These are phyloP conservation scores for Sphaerostilbella broomeana DNA, from an alignment of 2,329 filamentous ascomycete genomes.

Conservation along the genomic window DNA sequence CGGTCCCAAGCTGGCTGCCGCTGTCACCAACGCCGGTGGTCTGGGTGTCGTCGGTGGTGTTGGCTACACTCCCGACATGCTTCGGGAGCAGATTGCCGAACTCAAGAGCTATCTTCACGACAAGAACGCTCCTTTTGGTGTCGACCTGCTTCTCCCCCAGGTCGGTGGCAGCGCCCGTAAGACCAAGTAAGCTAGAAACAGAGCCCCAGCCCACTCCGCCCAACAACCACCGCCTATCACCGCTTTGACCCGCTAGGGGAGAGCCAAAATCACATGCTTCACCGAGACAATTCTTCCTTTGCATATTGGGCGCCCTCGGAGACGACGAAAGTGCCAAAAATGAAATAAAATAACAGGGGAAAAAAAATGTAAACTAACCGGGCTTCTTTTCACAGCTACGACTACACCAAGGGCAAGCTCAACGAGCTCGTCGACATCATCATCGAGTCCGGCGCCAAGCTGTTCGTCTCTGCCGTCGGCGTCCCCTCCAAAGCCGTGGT, in stretches of 20 bases:
- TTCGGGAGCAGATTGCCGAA: conserved; percentile 89
- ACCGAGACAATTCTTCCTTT: background rate
- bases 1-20: conserved; percentile 90
- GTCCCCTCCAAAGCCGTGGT: conserved; percentile 85
- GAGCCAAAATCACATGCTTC: conserved; percentile 22
- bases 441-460: conserved; percentile 82
- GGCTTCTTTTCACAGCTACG: conserved; percentile 63
- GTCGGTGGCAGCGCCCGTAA: conserved; percentile 91
- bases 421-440: conserved; percentile 83
- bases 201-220: background rate
- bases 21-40: conserved; percentile 93
- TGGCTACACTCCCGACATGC: conserved; percentile 95
- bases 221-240: conserved; percentile 3
- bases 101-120: conserved; percentile 81
- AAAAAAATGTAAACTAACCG: conserved; percentile 3
- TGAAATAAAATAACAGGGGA: background rate
- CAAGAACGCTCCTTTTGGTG: conserved; percentile 92
- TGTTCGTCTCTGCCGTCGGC: conserved; percentile 96
- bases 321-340: background rate
- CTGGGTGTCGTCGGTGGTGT: conserved; percentile 94
- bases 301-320: background rate
- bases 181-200: conserved; percentile 73
- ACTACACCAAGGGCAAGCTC: conserved; percentile 99
- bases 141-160: conserved; percentile 88
- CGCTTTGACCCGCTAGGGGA: too few relatives aligned